Conservation (phyloP, 345 rosid species). For the Melaleuca quinquenervia region DNA sequence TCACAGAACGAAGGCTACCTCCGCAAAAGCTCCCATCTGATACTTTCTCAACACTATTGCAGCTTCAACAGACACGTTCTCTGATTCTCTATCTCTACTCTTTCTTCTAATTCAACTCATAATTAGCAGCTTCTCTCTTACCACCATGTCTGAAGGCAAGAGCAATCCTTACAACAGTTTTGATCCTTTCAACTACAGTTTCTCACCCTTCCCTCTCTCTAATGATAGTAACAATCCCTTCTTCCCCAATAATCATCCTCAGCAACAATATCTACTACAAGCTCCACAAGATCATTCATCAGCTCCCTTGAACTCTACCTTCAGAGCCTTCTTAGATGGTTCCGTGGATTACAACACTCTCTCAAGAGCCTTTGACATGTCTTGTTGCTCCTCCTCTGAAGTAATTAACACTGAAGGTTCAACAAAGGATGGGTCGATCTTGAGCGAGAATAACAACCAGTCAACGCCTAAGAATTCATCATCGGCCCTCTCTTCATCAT, state of each 20-base stretch:
- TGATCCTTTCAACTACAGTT: constrained; percentile 18
- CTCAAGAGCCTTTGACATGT: constrained; percentile 14
- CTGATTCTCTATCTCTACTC: neutral
- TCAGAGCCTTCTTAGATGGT: constrained; percentile 25
- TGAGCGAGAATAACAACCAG: constrained; percentile 6
- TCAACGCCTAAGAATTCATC: constrained; percentile 21
- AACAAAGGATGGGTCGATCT: neutral
- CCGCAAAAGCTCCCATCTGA: neutral
- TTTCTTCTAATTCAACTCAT: neutral
- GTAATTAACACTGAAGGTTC: constrained; percentile 3
- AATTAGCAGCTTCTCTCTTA: neutral
- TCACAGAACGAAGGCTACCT: constrained; percentile 3
- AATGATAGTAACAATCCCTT: constrained; percentile 3
- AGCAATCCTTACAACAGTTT: neutral
- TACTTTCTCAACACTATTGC: neutral
- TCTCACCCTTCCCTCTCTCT: neutral
- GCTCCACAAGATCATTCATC: neutral
- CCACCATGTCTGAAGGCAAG: constrained; percentile 20
- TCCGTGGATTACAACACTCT: neutral
- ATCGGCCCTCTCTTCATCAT: constrained; percentile 15
- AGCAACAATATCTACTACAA: neutral
- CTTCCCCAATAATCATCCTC: neutral
- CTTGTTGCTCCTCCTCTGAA: constrained; percentile 29
- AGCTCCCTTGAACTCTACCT: constrained; percentile 17
- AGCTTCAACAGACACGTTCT: neutral